Percentiles rank a stretch among this genome's conserved stretches.
These are phyloP conservation scores for Penicillium samsonianum DNA, from an alignment of 495 filamentous ascomycete genomes.

Conservation along the genomic window DNA sequence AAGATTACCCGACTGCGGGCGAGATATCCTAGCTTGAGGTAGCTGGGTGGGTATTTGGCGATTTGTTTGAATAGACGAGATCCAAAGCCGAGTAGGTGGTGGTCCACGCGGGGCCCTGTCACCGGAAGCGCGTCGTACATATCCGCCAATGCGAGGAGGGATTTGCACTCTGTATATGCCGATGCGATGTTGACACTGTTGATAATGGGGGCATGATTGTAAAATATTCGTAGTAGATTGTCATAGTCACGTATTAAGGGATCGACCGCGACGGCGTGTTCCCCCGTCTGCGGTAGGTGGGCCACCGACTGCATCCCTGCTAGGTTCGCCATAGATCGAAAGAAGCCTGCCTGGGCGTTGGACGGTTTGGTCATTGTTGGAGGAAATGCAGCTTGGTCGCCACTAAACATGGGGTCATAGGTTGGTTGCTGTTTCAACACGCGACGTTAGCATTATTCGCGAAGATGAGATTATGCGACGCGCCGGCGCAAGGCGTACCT, in stretches of 20 bases:
- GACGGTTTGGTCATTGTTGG: conserved; percentile 55
- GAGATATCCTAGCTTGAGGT: conserved; percentile 85
- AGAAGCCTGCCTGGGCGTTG: conserved; percentile 63
- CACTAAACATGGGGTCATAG: conserved; percentile 52
- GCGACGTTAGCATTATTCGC: conserved; percentile 14
- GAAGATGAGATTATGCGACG: not conserved
- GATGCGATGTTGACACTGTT: conserved; percentile 84
- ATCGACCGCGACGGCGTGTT: conserved; percentile 59
- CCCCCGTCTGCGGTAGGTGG: conserved; percentile 38
- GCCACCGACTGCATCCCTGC: conserved; percentile 57
- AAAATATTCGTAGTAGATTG: conserved; percentile 90
- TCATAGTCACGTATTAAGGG: conserved; percentile 81
- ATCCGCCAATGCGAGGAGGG: conserved; percentile 78
- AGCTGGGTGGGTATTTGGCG: conserved; percentile 88
- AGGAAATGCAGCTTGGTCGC: conserved; percentile 48
- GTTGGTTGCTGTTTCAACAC: conserved; percentile 38
- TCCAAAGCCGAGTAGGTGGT: conserved; percentile 89
- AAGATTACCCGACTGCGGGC: conserved; percentile 85
- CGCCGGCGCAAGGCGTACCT: conserved; percentile 44
- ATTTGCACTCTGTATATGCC: conserved; percentile 89
- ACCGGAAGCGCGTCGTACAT: conserved; percentile 89
- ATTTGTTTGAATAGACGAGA: conserved; percentile 89
- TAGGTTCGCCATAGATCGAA: conserved; percentile 81
- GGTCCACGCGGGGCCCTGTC: conserved; percentile 86
- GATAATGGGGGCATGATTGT: conserved; percentile 80